Evolutionary conservation across 2,329 filamentous ascomycete species (phyloP), one percentile per base, ranked within the genome.

Genomic region (Sporothrix mexicana): DNA sequence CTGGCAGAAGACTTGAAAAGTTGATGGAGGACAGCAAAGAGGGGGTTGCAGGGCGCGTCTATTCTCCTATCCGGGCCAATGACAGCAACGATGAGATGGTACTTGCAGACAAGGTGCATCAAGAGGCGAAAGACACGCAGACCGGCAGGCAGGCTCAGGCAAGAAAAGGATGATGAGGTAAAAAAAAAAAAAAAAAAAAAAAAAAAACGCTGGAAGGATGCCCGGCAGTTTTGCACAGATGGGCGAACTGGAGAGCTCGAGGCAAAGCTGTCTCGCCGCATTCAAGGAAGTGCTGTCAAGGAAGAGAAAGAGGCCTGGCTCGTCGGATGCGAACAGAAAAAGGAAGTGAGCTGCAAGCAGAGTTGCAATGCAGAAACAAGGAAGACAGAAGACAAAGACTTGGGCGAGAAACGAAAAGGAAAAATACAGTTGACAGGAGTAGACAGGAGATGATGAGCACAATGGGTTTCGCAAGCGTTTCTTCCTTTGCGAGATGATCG

Each of bases 381-480:
- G 47, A 68, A 51, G 47, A 9, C 15, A 10, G 13, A 17, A 15
- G 30, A 51, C 2, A 8, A 15, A 41, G 5, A 55, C 30, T 6
- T 7, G 5, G 30, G 30, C 2, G 23, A 25, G 8, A n/a, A 20
- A 51, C 10, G 23, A 9, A n/a, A 5, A 68, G 15, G 2, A 30
- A 51, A 17, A 36, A 25, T 2, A 36, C n/a, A 36, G 9, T 20
- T 12, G 15, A 36, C 13, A 49, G 7, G 30, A 36, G 30, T 7
- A 36, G 30, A 49, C 23, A 17, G 41, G 41, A 13, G n/a, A 20
- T 6, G 43, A 47, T 45, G 62, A 53, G n/a, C 36, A 13, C 36
- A 23, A 15, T 49, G 43, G 13, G 64, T 67, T 67, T 67, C 64
- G 23, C 23, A 67, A 67, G 45, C 15, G 64, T 51, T 68, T 53